Conservation (phyloP, 805 yeast genomes). For the Clavispora fructus region DNA sequence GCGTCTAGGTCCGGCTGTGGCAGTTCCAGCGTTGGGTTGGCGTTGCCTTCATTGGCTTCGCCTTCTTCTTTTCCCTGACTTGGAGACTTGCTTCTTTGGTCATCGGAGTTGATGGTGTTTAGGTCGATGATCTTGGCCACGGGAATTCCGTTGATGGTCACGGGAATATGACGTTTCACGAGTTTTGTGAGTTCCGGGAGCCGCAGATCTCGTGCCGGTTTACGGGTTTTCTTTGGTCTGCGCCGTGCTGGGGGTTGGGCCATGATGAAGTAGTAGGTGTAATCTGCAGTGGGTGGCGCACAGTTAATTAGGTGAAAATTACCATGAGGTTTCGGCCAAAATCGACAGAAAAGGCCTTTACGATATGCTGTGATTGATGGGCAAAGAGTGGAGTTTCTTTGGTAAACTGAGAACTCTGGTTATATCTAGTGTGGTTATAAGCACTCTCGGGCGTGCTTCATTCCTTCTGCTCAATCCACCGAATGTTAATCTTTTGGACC, state of each 20-base stretch:
- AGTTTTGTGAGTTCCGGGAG: constrained; percentile 30
- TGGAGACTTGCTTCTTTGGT: background rate
- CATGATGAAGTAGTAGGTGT: background rate
- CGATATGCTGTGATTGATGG: too few species aligned
- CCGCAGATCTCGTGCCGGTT: constrained; percentile 14
- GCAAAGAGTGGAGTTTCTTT: too few species aligned
- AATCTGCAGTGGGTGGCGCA: background rate
- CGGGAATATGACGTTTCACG: constrained; percentile 24
- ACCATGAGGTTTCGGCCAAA: too few species aligned
- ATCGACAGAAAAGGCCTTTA: too few species aligned
- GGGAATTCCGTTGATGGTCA: constrained; percentile 33
- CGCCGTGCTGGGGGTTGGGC: background rate
- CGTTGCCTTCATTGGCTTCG: background rate
- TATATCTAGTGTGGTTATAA: too few species aligned
- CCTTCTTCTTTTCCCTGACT: too few species aligned
- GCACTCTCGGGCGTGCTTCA: too few species aligned
- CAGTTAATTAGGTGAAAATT: too few species aligned
- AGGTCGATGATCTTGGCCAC: constrained; percentile 12
- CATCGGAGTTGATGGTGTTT: background rate
- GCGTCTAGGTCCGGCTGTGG: too few species aligned
- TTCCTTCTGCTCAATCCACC: too few species aligned
- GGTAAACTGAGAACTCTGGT: too few species aligned
- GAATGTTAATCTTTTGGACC: too few species aligned
- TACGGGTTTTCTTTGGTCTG: constrained; percentile 3
- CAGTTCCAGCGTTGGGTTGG: background rate